Evolutionary conservation across 306 rosid genomes (phyloP).

Genomic region (Begonia fuchsioides): DNA sequence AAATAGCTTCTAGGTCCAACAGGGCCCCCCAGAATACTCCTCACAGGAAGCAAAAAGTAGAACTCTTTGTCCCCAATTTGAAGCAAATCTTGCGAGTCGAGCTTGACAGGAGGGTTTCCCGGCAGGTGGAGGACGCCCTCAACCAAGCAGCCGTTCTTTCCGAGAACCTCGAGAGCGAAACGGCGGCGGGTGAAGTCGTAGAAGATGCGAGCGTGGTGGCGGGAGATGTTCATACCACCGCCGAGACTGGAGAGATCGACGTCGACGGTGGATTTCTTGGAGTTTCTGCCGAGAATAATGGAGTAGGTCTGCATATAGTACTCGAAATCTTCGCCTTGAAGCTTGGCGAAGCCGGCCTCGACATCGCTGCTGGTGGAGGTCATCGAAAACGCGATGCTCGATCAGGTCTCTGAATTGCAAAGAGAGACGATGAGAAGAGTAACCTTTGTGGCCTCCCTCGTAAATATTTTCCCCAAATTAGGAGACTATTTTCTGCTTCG

Average conservation of each 20-base stretch:
- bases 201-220: slow-evolving; percentile 95
- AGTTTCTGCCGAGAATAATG: slow-evolving; percentile 87
- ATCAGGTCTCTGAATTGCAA: too few species aligned
- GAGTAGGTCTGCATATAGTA: slow-evolving; percentile 99
- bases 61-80: slow-evolving; percentile 97
- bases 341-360: slow-evolving; percentile 97
- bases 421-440: too few species aligned
- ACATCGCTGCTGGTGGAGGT: slow-evolving; percentile 48
- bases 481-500: too few species aligned
- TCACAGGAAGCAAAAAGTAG: slow-evolving; percentile 67
- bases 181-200: slow-evolving; percentile 95
- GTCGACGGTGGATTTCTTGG: slow-evolving; percentile 90
- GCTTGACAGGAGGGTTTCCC: slow-evolving; percentile 83
- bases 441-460: too few species aligned
- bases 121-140: slow-evolving; percentile 97
- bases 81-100: slow-evolving; percentile 87
- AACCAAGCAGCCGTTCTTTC: slow-evolving; percentile 89
- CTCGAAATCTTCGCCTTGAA: slow-evolving; percentile 95
- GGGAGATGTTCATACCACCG: slow-evolving; percentile 98
- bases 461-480: too few species aligned
- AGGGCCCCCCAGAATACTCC: slow-evolving; percentile 55
- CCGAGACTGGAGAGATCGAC: slow-evolving; percentile 98
- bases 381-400: slow-evolving; percentile 8
- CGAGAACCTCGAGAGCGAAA: slow-evolving; percentile 89
- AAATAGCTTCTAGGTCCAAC: slow-evolving; percentile 40